Percentiles rank a stretch among this genome's conserved stretches.
phyloP scores from a whole-genome alignment of 768 basidiomycete species.

The Amanita molliuscula region DNA sequence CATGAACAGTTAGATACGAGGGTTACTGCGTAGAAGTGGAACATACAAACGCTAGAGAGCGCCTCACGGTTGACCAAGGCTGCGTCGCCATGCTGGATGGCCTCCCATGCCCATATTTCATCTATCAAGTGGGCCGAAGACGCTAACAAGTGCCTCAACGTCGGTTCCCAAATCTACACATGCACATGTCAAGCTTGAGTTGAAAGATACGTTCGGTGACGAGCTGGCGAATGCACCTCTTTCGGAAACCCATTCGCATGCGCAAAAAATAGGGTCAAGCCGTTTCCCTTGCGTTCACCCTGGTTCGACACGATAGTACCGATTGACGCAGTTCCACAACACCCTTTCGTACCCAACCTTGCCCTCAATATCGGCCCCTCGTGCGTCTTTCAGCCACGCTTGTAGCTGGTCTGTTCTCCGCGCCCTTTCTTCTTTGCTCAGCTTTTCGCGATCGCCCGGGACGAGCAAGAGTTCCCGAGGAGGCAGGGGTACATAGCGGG shows the following conservation, averaged over 20 bases:
- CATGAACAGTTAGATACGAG: background rate
- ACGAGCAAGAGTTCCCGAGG: background rate
- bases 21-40: background rate
- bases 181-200: background rate
- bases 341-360: constrained; percentile 25
- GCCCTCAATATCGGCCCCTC: constrained; percentile 20
- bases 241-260: constrained; percentile 89
- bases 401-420: constrained; percentile 15
- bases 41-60: constrained; percentile 52
- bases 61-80: constrained; percentile 52
- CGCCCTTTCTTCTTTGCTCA: constrained; percentile 29
- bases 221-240: constrained; percentile 42
- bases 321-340: constrained; percentile 66
- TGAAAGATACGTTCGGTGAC: background rate
- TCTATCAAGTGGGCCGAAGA: constrained; percentile 29
- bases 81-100: constrained; percentile 81
- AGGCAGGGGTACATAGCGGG: constrained; percentile 27
- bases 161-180: constrained; percentile 71
- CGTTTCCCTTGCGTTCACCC: constrained; percentile 13
- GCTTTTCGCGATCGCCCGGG: background rate
- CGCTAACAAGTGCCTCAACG: constrained; percentile 41
- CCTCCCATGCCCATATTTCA: constrained; percentile 80
- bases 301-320: constrained; percentile 41
- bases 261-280: constrained; percentile 59
- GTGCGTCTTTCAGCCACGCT: constrained; percentile 17